A percentile compares a stretch with the other conserved stretches of the same genome.
Conservation (phyloP, 176 grass and related monocot genomes). For the Oropetium thomaeum region DNA sequence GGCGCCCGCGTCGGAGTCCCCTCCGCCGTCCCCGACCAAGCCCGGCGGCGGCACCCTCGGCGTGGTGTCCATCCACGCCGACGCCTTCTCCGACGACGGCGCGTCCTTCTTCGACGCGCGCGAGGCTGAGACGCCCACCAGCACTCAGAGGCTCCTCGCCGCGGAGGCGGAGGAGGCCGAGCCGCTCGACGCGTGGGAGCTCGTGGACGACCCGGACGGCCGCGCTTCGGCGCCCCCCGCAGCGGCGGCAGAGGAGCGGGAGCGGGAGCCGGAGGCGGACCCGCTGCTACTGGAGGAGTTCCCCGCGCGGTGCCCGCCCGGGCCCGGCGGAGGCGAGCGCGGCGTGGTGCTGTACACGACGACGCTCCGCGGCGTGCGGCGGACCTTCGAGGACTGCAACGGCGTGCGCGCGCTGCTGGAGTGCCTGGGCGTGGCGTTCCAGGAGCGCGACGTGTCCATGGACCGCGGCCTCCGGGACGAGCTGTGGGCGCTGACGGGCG, state of each 20-base stretch:
- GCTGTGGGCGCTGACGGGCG: constrained; percentile 46
- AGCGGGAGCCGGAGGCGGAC: not conserved
- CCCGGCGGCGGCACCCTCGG: not conserved
- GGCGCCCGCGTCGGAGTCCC: not conserved
- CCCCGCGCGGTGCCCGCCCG: constrained; percentile 52
- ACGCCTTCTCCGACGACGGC: constrained; percentile 40
- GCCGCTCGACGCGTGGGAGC: constrained; percentile 40
- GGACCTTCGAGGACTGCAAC: constrained; percentile 75
- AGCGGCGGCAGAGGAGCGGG: too few relatives aligned
- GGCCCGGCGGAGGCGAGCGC: constrained; percentile 32
- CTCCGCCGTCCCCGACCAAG: constrained; percentile 46
- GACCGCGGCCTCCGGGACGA: constrained; percentile 70
- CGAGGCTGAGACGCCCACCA: constrained; percentile 30
- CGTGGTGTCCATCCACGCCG: constrained; percentile 10
- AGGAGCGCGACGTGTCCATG: constrained; percentile 87
- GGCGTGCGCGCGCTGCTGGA: constrained; percentile 53
- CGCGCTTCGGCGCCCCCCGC: not conserved
- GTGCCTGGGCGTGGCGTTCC: constrained; percentile 53
- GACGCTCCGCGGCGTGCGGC: constrained; percentile 65
- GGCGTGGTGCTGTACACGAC: constrained; percentile 66
- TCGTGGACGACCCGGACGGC: constrained; percentile 16
- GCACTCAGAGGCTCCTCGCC: too few relatives aligned
- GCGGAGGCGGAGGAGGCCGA: not conserved
- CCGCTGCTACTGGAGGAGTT: constrained; percentile 36
- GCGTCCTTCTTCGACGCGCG: constrained; percentile 38